A percentile compares a stretch with the other conserved stretches of the same genome.
These are phyloP conservation scores for Trichomonas gallinae DNA, from an alignment of 208 protist genomes.

Conservation along the genomic window DNA sequence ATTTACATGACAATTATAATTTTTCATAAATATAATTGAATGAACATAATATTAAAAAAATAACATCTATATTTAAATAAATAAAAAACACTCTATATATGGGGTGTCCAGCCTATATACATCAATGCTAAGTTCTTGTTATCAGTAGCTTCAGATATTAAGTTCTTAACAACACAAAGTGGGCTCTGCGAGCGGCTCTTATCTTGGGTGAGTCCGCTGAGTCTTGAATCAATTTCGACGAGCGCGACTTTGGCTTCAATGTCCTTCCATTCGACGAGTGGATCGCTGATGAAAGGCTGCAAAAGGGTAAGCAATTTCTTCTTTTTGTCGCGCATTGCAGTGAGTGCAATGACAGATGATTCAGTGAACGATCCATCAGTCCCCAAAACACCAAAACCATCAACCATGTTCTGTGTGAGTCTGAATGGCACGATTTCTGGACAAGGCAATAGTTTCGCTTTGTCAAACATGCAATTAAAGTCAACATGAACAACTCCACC, in stretches of 20 bases:
- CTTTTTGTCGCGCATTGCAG: neutral
- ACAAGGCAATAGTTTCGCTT: slow-evolving; percentile 66
- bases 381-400: slow-evolving; percentile 42
- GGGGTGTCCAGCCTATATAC: slow-evolving; percentile 47
- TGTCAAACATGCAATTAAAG: slow-evolving; percentile 87
- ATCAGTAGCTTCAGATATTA: slow-evolving; percentile 45
- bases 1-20: too few species aligned
- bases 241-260: neutral
- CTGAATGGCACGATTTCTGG: slow-evolving; percentile 42
- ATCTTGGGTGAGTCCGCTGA: neutral
- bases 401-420: slow-evolving; percentile 44
- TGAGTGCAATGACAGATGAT: slow-evolving; percentile 51
- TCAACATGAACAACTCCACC: slow-evolving; percentile 55
- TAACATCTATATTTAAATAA: neutral
- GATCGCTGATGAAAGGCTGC: neutral
- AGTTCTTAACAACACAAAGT: neutral
- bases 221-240: neutral
- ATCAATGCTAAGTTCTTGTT: slow-evolving; percentile 40
- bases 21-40: too few species aligned
- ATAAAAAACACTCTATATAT: neutral
- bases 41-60: too few species aligned
- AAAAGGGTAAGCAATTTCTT: neutral
- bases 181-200: neutral
- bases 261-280: neutral
- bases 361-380: slow-evolving; percentile 63